Evolutionary conservation across 73 alveolate species (phyloP).

Genomic region (Paraurostyla sp.): DNA sequence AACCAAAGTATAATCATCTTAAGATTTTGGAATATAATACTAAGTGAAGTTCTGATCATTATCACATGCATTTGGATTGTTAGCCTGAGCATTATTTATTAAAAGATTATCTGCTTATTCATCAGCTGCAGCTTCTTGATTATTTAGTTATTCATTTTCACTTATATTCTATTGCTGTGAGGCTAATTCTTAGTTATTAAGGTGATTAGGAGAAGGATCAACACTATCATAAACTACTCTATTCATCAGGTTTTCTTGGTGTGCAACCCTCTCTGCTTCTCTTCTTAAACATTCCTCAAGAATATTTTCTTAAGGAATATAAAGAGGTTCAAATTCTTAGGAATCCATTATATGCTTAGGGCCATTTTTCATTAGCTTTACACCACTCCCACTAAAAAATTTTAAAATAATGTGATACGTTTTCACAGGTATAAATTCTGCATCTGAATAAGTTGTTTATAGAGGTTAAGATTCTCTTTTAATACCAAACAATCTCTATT

Average conservation of each 20-base stretch:
- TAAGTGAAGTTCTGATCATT: constrained; percentile 67
- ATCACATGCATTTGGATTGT: constrained; percentile 66
- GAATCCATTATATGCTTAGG: constrained; percentile 77
- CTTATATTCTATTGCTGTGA: not conserved
- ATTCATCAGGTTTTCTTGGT: constrained; percentile 80
- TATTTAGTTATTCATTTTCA: not conserved
- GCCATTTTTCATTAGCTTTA: constrained; percentile 74
- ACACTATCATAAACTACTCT: constrained; percentile 84
- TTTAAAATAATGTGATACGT: constrained; percentile 30
- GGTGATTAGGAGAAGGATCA: constrained; percentile 68
- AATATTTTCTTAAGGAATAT: constrained; percentile 75
- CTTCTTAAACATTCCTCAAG: constrained; percentile 81
- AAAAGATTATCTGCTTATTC: not conserved
- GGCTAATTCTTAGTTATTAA: not conserved
- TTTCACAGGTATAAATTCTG: constrained; percentile 69
- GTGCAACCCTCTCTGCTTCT: constrained; percentile 83
- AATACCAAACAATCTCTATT: constrained; percentile 26
- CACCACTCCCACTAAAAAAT: constrained; percentile 59
- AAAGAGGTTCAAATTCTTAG: constrained; percentile 70
- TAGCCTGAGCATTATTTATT: not conserved
- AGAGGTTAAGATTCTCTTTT: not conserved
- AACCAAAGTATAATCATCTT: constrained; percentile 90
- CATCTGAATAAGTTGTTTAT: not conserved
- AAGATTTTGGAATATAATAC: constrained; percentile 76
- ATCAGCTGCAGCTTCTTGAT: not conserved